Conservation (phyloP, 2,329 filamentous ascomycete genomes). For the Calonectria pseudoturangicola region DNA sequence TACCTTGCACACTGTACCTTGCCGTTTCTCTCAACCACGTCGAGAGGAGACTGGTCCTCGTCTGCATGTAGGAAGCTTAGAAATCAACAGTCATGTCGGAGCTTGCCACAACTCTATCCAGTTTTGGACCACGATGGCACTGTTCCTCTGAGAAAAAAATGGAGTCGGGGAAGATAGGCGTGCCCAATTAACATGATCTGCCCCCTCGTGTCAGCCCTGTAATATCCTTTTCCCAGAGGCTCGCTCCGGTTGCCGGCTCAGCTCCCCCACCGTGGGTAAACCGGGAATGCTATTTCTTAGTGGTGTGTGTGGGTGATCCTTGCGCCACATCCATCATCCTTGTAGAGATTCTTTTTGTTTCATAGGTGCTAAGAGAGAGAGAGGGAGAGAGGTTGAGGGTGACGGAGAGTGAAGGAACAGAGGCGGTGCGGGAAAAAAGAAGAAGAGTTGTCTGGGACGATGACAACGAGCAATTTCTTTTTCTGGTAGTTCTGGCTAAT, state of each 20-base stretch:
- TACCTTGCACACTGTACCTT: background rate
- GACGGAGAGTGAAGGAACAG: background rate
- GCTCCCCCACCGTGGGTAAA: slow-evolving; percentile 14
- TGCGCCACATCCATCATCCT: slow-evolving; percentile 27
- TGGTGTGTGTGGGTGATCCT: background rate
- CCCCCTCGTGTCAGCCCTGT: slow-evolving; percentile 37
- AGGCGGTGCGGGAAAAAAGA: background rate
- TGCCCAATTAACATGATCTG: slow-evolving; percentile 15
- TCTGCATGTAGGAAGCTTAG: background rate
- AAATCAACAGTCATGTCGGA: slow-evolving; percentile 6
- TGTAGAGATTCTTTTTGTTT: slow-evolving; percentile 6
- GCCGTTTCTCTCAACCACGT: background rate
- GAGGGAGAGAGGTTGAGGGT: background rate
- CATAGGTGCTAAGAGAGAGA: no score
- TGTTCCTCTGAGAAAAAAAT: slow-evolving; percentile 13
- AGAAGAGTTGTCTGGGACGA: background rate
- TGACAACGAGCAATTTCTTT: background rate
- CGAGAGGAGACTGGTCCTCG: background rate
- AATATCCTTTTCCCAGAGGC: slow-evolving; percentile 13
- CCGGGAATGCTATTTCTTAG: slow-evolving; percentile 13
- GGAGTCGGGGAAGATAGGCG: background rate
- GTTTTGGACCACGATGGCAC: slow-evolving; percentile 11
- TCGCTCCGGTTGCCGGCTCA: slow-evolving; percentile 1
- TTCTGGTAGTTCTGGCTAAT: background rate
- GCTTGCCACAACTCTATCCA: slow-evolving; percentile 2